These are phyloP conservation scores for Rhododendron mucronatum DNA, from an alignment of 148 eudicot genomes.

Conservation along the genomic window DNA sequence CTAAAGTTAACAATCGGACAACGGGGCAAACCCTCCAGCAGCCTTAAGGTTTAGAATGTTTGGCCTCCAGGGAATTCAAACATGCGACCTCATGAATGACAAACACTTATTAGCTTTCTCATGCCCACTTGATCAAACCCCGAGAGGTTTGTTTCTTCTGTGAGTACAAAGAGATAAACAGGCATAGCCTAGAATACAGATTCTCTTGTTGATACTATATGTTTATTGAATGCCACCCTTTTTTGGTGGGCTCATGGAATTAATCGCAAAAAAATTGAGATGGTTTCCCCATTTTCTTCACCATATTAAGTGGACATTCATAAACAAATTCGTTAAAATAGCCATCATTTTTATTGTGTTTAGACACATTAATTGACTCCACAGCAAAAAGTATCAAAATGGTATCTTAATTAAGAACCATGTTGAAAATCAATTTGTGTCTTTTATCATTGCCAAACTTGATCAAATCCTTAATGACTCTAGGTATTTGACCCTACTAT, in stretches of 20 bases:
- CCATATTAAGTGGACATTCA: background rate
- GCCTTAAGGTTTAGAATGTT: too few species aligned
- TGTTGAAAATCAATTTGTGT: background rate
- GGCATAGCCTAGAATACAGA: background rate
- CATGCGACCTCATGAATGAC: too few species aligned
- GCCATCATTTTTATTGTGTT: background rate
- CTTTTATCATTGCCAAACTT: background rate
- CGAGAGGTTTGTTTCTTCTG: background rate
- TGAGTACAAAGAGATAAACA: background rate
- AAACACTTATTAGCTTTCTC: background rate
- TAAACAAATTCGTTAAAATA: background rate
- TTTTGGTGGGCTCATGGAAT: background rate
- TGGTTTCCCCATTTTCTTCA: background rate
- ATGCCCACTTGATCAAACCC: background rate
- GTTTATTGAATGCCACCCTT: background rate
- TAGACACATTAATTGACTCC: background rate
- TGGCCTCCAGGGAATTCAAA: too few species aligned
- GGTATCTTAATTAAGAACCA: background rate
- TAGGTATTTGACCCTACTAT: background rate
- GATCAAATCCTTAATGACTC: background rate
- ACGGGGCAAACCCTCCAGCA: background rate
- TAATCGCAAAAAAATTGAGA: background rate
- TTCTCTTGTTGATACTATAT: background rate
- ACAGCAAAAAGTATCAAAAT: background rate
- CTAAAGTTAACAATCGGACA: too few species aligned